Base-by-base conservation (phyloP, 2,329 filamentous ascomycete species). In the Alternaria tenuissima region DNA sequence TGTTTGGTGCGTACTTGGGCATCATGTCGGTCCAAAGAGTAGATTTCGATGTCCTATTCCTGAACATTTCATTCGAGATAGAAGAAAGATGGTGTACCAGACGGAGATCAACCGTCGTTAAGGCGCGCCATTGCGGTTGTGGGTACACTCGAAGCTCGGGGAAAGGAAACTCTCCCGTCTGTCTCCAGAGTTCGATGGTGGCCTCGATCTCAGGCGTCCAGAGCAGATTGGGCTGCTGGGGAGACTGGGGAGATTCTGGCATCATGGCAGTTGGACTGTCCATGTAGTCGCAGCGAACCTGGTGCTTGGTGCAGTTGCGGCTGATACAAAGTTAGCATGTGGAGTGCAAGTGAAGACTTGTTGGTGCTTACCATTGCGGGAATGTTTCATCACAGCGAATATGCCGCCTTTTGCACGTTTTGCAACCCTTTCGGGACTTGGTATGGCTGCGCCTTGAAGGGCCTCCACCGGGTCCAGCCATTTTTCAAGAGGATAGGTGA, bases 241-340 rank as follows among this genome's bases (percentile, higher is more conserved):
- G 82, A 63, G 83, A 81, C 60, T 79, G 80, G 53, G 81, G 77
- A 57, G 80, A 82, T 64, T 85, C 85, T 66, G 86, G 85, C 51
- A 81, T 80, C 62, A 91, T 89, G 59, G 89, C 85, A 46, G 87
- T 84, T 49, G 91, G 87, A 75, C 89, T 89, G 77, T 98, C 94
- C 85, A 97, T 96, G 83, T 98, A 99, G 72, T 97, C 95, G 81
- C 95, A 99, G 74, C 94, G 91, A 73, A 96, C 95, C 83, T 97
- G 97, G 82, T 99, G 95, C 82, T 98, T 99, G 63, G 94, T 97
- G 82, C 95, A 99, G 81, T 99, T 99, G 75, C 93, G 93, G 83
- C 94, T 96, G 74, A 18, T 61, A 26, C 41, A 24, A 32, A 57
- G 63, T 77, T 61, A 79, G 68, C 44, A 52, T 18, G 28, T n/a